These are phyloP conservation scores for Neoconidiobolus thromboides DNA, from an alignment of 371 early-diverging fungal genomes.

Conservation along the genomic window DNA sequence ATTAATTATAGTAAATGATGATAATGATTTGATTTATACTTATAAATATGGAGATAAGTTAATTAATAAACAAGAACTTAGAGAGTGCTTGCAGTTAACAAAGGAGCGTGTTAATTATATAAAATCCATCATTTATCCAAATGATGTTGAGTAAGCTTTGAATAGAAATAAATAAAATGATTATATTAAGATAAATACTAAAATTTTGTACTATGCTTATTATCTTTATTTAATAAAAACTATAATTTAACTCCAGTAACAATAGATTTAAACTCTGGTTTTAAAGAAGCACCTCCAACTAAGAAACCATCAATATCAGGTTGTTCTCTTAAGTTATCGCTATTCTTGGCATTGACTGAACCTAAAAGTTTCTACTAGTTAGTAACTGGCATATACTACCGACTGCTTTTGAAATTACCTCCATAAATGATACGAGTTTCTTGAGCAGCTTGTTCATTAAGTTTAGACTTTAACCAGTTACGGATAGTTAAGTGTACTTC, in stretches of 20 bases:
- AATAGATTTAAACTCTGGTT: constrained; percentile 64
- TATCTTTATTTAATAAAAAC: no score
- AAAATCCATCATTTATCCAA: no score
- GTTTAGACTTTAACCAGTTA: constrained; percentile 62
- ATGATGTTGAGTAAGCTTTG: no score
- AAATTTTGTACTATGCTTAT: no score
- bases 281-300: constrained; percentile 96
- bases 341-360: constrained; percentile 81
- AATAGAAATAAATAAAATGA: constrained; percentile 10
- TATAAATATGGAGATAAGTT: no score
- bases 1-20: no score
- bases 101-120: no score
- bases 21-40: no score
- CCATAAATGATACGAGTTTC: constrained; percentile 94
- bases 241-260: constrained; percentile 8
- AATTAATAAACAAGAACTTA: no score
- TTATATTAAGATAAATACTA: no score
- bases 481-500: constrained; percentile 87
- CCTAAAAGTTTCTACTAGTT: constrained; percentile 6
- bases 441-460: constrained; percentile 63
- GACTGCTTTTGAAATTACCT: constrained; percentile 23
- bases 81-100: no score
- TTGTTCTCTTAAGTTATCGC: constrained; percentile 42
- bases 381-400: neutral
- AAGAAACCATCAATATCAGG: constrained; percentile 97